Percentiles rank a stretch among this genome's conserved stretches.
phyloP scores from a whole-genome alignment of 768 basidiomycete species.

The Naganishia antarctica region DNA sequence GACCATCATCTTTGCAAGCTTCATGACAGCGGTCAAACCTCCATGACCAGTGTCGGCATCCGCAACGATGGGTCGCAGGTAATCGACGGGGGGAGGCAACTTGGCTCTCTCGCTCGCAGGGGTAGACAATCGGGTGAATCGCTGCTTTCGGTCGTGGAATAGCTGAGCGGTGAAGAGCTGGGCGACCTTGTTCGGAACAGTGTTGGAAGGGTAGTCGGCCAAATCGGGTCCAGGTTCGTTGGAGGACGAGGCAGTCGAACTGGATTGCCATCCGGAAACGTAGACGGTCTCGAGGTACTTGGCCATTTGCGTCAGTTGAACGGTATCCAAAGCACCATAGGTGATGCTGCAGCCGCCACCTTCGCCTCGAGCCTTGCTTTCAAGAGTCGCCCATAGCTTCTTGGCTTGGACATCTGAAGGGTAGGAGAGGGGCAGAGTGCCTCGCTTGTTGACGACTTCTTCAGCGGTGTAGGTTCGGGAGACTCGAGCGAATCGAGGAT shows the following conservation, averaged over 20 bases:
- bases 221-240: constrained; percentile 98
- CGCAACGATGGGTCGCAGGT: constrained; percentile 87
- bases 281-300: constrained; percentile 95
- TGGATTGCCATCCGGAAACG: constrained; percentile 81
- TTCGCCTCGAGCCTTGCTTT: constrained; percentile 60
- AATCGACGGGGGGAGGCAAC: constrained; percentile 68
- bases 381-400: constrained; percentile 74
- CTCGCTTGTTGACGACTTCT: constrained; percentile 89
- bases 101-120: constrained; percentile 43
- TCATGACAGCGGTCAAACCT: constrained; percentile 96
- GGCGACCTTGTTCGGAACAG: constrained; percentile 97
- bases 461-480: constrained; percentile 86
- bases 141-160: constrained; percentile 98
- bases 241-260: constrained; percentile 84
- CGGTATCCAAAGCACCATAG: constrained; percentile 98
- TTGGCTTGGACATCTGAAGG: constrained; percentile 78
- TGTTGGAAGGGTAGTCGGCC: constrained; percentile 97
- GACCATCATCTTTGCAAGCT: constrained; percentile 96
- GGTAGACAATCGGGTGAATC: constrained; percentile 46
- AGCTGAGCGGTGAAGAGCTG: constrained; percentile 97
- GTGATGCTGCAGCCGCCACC: constrained; percentile 65
- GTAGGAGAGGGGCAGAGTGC: constrained; percentile 76
- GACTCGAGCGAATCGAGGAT: constrained; percentile 77
- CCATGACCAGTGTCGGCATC: constrained; percentile 75
- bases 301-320: constrained; percentile 98